A percentile compares a stretch with the other conserved stretches of the same genome.
Evolutionary conservation across 2,329 filamentous ascomycete species (phyloP).

Genomic region (Xylaria sp.): DNA sequence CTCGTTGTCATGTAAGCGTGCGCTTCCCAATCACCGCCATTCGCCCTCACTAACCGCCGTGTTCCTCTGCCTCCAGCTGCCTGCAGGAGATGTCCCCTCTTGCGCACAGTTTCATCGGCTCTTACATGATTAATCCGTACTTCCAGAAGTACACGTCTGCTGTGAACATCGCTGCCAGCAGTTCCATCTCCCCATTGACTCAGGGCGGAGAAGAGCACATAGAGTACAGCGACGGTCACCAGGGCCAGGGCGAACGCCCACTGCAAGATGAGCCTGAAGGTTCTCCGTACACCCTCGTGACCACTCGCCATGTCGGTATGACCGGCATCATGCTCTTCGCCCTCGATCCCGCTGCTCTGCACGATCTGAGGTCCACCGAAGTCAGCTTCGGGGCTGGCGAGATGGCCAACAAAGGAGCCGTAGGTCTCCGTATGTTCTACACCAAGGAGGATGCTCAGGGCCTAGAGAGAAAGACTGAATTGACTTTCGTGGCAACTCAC

Average conservation of each 20-base stretch:
- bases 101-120: slow-evolving; percentile 82
- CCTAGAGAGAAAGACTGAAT: slow-evolving; percentile 55
- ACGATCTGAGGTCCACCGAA: slow-evolving; percentile 74
- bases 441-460: slow-evolving; percentile 44
- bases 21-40: background rate
- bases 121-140: slow-evolving; percentile 78
- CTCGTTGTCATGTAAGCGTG: slow-evolving; percentile 61
- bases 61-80: slow-evolving; percentile 56
- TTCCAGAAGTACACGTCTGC: slow-evolving; percentile 73
- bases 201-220: slow-evolving; percentile 10
- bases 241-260: too few species aligned
- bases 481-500: slow-evolving; percentile 89
- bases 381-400: slow-evolving; percentile 84
- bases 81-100: slow-evolving; percentile 92
- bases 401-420: slow-evolving; percentile 95
- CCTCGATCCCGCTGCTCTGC: slow-evolving; percentile 64
- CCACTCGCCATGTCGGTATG: slow-evolving; percentile 81
- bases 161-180: slow-evolving; percentile 69
- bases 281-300: slow-evolving; percentile 70
- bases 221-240: too few species aligned
- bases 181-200: slow-evolving; percentile 38
- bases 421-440: slow-evolving; percentile 75
- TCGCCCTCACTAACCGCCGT: slow-evolving; percentile 6
- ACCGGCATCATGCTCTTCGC: slow-evolving; percentile 88
- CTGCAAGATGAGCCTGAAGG: slow-evolving; percentile 31